Evolutionary conservation across 2,329 filamentous ascomycete genomes (phyloP).

Genomic region (Epichloe scottii): DNA sequence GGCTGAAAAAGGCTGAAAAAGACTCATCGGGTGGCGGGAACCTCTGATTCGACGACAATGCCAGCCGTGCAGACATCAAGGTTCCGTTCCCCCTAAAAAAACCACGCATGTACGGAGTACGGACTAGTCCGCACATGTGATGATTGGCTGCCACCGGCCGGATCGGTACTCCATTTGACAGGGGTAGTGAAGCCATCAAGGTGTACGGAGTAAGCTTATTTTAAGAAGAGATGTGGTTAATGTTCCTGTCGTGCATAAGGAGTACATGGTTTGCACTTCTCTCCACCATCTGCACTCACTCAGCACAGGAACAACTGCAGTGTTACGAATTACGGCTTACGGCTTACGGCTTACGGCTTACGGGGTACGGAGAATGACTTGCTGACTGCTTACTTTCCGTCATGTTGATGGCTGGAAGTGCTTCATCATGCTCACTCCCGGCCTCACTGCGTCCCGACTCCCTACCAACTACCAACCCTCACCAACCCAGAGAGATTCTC

Average conservation of each 20-base stretch:
- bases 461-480: neutral
- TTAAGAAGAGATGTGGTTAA: neutral
- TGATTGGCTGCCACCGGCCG: too few species aligned
- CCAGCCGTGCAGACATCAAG: neutral
- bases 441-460: neutral
- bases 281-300: neutral
- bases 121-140: too few species aligned
- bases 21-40: too few species aligned
- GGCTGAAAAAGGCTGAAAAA: too few species aligned
- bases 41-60: too few species aligned
- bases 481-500: constrained; percentile 5
- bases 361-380: too few species aligned
- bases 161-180: too few species aligned
- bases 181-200: neutral
- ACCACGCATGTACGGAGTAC: too few species aligned
- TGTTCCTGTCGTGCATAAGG: neutral
- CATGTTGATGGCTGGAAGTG: neutral
- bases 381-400: too few species aligned
- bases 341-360: too few species aligned
- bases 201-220: neutral
- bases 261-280: neutral
- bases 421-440: too few species aligned
- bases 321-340: too few species aligned
- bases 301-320: neutral
- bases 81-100: neutral